Percentiles rank a stretch among this genome's conserved stretches.
Conservation (phyloP, 257 asterid genomes). For the Cordia subcordata region DNA sequence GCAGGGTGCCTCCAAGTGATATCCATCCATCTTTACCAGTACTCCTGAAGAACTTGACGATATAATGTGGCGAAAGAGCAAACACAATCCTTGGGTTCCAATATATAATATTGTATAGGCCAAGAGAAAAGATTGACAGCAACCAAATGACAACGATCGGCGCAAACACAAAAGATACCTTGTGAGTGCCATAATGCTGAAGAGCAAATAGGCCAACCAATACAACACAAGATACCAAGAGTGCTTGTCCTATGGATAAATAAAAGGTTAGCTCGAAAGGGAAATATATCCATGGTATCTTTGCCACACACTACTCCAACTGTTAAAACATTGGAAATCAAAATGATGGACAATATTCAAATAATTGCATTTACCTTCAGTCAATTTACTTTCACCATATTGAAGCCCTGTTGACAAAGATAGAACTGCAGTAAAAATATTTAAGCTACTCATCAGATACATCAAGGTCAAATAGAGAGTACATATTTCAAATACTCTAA, state of each 20-base stretch:
- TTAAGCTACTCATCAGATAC: slow-evolving; percentile 6
- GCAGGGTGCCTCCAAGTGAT: slow-evolving; percentile 89
- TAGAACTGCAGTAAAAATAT: slow-evolving; percentile 32
- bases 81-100: slow-evolving; percentile 76
- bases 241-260: slow-evolving; percentile 46
- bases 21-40: slow-evolving; percentile 95
- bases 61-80: slow-evolving; percentile 91
- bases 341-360: background rate
- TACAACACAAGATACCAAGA: slow-evolving; percentile 57
- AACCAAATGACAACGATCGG: slow-evolving; percentile 88
- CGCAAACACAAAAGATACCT: slow-evolving; percentile 87
- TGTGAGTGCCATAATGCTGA: slow-evolving; percentile 92
- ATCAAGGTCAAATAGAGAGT: background rate
- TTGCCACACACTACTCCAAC: too few species aligned
- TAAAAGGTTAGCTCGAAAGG: background rate
- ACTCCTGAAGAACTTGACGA: slow-evolving; percentile 51
- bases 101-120: slow-evolving; percentile 59
- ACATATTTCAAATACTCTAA: background rate
- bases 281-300: too few species aligned
- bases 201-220: slow-evolving; percentile 91
- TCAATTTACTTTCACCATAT: slow-evolving; percentile 19
- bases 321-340: background rate
- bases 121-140: slow-evolving; percentile 59
- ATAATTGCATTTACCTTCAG: slow-evolving; percentile 21
- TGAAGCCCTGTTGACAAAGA: slow-evolving; percentile 43